Base-by-base conservation (phyloP, 2,329 filamentous ascomycete genomes). In the Fusarium brevicatenulatum region DNA sequence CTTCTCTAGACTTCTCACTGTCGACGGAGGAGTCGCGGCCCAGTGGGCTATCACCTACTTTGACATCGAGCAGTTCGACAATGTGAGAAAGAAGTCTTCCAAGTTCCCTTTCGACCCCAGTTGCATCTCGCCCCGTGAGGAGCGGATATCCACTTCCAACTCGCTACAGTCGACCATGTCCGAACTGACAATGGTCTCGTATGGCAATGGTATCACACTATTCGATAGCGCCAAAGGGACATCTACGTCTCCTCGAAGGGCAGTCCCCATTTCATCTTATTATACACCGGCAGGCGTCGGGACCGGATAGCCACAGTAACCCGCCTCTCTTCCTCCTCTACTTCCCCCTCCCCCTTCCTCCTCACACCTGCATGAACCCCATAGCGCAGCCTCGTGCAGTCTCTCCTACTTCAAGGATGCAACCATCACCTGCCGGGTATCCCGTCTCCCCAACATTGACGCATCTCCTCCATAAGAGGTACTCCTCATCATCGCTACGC, bases 31-130 rank as follows among this genome's bases (percentile, higher is more conserved):
- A 18, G 21, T 44, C 36, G 61, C 61, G 7, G 46, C 61, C 25
- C 23, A 64, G 4, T 60, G 54, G 61, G 61, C 61, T 25, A 52
- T 64, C 21, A 13, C 15, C 6, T 30, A 52, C 39, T 60, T 64
- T 18, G 46, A 36, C 16, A 39, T 64, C 10, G 39, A 53, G n/a
- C 39, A 64, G 54, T 64, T 46, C 23, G 55, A 44, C 15, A 15
- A 10, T 7, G 36, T 30, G 13, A 39, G 50, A n/a, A 36, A 54
- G 50, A 54, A 37, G 36, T 30, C 36, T 19, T 39, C 50, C 19
- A 16, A 21, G 13, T 54, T 54, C 18, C 9, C 3, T 18, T 21
- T 40, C 4, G 21, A 39, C 18, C 50, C 18, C 19, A 16, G 15
- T 11, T 28, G 25, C 18, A 40, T 54, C 12, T 54, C 50, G 18